Evolutionary conservation across 225 moss, liverwort and hornwort genomes (phyloP).

Genomic region (Thuidium tamariscinum): DNA sequence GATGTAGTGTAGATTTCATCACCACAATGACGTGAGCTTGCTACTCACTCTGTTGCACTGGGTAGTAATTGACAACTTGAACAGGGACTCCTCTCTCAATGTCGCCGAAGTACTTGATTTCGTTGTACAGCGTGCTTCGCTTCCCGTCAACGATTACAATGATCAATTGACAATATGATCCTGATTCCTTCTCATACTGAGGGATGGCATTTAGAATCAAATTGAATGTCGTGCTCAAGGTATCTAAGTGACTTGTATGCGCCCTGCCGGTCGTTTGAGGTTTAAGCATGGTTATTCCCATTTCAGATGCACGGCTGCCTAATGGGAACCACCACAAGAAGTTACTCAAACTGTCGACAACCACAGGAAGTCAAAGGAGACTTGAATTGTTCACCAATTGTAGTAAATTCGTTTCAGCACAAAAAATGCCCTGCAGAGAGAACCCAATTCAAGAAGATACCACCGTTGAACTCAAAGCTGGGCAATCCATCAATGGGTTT

Average conservation of each 20-base stretch:
- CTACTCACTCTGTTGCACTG: constrained; percentile 10
- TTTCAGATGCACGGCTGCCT: constrained; percentile 29
- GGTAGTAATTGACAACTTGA: constrained; percentile 29
- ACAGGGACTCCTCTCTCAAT: constrained; percentile 20
- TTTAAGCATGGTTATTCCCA: constrained; percentile 28
- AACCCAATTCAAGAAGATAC: not conserved
- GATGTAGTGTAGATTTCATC: not conserved
- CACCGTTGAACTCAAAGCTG: not conserved
- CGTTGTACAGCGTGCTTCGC: constrained; percentile 10
- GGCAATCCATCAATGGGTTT: not conserved
- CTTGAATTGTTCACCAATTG: not conserved
- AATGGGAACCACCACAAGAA: not conserved
- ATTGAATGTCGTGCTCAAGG: constrained; percentile 1
- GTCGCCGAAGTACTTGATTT: constrained; percentile 33
- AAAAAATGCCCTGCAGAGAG: not conserved
- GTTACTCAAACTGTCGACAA: not conserved
- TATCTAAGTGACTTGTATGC: constrained; percentile 14
- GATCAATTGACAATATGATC: constrained; percentile 17
- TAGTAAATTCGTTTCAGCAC: not conserved
- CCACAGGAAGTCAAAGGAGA: not conserved
- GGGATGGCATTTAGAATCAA: constrained; percentile 15
- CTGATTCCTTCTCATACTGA: not conserved
- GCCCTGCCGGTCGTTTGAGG: constrained; percentile 25
- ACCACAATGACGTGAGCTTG: not conserved
- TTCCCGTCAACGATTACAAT: constrained; percentile 24